These are phyloP conservation scores for Escallonia rubra DNA, from an alignment of 129 eudicot species.

Conservation along the genomic window DNA sequence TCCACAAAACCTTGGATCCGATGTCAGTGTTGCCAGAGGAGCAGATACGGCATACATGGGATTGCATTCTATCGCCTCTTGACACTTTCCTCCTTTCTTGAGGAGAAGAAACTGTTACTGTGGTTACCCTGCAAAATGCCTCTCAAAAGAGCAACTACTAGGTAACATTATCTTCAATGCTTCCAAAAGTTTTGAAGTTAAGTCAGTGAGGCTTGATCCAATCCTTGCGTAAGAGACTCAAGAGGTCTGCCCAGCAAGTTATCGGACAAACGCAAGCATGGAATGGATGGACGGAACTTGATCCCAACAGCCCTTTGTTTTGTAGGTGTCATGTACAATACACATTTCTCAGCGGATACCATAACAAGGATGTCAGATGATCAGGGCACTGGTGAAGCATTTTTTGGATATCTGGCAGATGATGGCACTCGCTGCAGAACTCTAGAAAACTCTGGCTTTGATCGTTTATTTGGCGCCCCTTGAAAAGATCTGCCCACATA, in stretches of 20 bases:
- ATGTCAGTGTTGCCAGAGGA: background rate
- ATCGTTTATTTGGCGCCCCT: conserved; percentile 54
- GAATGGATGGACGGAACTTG: background rate
- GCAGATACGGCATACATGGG: background rate
- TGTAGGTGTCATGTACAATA: background rate
- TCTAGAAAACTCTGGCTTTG: conserved; percentile 61
- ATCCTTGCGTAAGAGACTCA: background rate
- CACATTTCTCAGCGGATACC: conserved; percentile 3
- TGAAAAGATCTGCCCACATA: conserved; percentile 49
- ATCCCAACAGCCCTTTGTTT: background rate
- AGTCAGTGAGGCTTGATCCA: background rate
- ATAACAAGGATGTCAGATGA: conserved; percentile 3
- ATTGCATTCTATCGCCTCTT: too few species aligned
- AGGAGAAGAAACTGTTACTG: background rate
- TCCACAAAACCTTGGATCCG: background rate
- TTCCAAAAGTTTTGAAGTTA: background rate
- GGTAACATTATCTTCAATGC: background rate
- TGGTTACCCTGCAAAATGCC: background rate
- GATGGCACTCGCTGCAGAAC: conserved; percentile 56
- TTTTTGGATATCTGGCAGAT: conserved; percentile 68
- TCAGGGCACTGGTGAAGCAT: conserved; percentile 70
- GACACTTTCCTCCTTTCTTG: too few species aligned
- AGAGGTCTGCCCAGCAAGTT: too few species aligned
- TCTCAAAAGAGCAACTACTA: background rate
- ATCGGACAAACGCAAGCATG: too few species aligned